Evolutionary conservation across 192 early-diverging fungal species (phyloP), one percentile per base, ranked within the genome.

Genomic region (Diversispora epigaea): DNA sequence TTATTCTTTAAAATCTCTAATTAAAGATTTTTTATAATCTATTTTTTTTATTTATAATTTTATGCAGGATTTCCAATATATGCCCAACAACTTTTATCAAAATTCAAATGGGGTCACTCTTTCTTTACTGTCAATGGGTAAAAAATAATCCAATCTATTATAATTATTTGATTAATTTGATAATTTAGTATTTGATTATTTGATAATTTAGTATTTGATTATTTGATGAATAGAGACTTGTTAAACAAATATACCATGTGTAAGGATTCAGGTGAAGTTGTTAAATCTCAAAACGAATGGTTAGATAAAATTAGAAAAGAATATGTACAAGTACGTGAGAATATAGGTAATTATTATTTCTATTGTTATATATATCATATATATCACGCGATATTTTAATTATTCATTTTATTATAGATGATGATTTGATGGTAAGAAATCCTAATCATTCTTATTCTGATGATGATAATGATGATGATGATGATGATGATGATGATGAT

Each of bases 51-150:
- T 58, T 15, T 32, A 15, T 71, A 17, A 49, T 66, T n/a, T 71
- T 63, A 14, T 73, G 10, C 19, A 77, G 79, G 87, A n/a, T 88
- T 82, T 57, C 84, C 84, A 65, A 83, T 84, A 52, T 79, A 88
- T 49, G 87, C 93, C 19, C 91, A 95, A 76, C 83, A 85, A 14
- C 76, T 98, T 45, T 84, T 99, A 72, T 81, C 82, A 62, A 91
- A 91, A 71, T 99, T 99, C 87, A 96, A 91, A 66, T 98, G 96
- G 95, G 98, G 98, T 17, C 93, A 95, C 78, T 91, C 90, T 0
- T 99, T 99, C 77, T 86, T 87, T 54, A 90, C 94, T 65, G 87
- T 99, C 9, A 99, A 99, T 79, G 87, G 84, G 86, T 90, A 83
- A 78, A 41, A 3, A 14, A 44, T 8, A 45, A 11, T 12, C 47